Evolutionary conservation across 371 early-diverging fungal genomes (phyloP).

Genomic region (Chytridiales sp.): DNA sequence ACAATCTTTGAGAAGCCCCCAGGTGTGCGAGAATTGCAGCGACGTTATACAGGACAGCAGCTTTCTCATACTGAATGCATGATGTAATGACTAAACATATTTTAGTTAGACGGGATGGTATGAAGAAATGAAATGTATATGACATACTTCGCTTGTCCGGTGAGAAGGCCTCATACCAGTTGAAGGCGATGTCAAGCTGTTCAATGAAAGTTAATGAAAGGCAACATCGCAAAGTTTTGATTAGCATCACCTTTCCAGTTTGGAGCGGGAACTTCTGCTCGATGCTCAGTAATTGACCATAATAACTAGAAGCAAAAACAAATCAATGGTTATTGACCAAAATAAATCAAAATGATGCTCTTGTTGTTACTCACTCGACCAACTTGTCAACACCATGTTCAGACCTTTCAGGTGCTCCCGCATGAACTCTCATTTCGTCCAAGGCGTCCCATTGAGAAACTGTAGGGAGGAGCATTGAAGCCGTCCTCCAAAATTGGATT

Average conservation of each 20-base stretch:
- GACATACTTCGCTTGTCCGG: conserved; percentile 39
- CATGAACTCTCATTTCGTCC: conserved; percentile 53
- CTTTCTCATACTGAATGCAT: conserved; percentile 61
- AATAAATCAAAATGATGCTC: neutral
- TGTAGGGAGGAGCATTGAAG: conserved; percentile 31
- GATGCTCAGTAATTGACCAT: conserved; percentile 43
- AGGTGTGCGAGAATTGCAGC: conserved; percentile 50
- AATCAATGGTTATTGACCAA: neutral
- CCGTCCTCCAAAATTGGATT: neutral
- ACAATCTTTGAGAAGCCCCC: conserved; percentile 36
- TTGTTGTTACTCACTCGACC: neutral
- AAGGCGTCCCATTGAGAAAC: conserved; percentile 51
- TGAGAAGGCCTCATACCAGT: conserved; percentile 50
- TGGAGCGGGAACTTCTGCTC: conserved; percentile 53
- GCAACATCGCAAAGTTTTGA: neutral
- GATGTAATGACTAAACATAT: too few relatives aligned
- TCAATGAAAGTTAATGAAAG: neutral
- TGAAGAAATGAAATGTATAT: too few relatives aligned
- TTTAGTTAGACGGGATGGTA: neutral
- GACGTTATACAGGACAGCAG: conserved; percentile 49
- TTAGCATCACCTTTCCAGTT: conserved; percentile 31
- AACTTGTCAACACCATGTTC: conserved; percentile 46
- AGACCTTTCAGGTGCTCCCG: conserved; percentile 53
- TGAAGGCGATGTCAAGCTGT: conserved; percentile 39
- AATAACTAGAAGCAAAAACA: conserved; percentile 39